phyloP scores from a whole-genome alignment of 805 yeast species.

The Saturnispora zaruensis region DNA sequence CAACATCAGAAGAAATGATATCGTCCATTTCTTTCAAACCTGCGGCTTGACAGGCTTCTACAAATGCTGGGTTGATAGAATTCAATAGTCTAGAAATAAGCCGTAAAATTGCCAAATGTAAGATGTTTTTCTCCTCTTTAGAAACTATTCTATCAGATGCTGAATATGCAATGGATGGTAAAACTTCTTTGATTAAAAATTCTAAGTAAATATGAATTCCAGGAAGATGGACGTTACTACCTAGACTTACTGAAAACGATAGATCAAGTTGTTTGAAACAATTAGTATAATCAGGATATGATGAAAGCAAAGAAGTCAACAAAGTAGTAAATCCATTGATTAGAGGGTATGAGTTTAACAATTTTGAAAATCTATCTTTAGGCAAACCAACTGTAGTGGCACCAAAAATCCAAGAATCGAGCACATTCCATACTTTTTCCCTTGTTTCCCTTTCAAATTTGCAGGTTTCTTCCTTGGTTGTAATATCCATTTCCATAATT shows the following conservation, averaged over 20 bases:
- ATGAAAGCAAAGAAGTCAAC: slow-evolving; percentile 32
- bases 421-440: slow-evolving; percentile 50
- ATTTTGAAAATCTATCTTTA: slow-evolving; percentile 28
- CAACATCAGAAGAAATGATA: slow-evolving; percentile 30
- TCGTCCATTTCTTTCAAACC: slow-evolving; percentile 36
- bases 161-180: slow-evolving; percentile 42
- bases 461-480: background rate
- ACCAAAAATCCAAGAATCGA: slow-evolving; percentile 62
- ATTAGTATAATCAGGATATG: slow-evolving; percentile 22
- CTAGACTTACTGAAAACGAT: slow-evolving; percentile 57
- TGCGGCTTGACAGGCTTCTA: slow-evolving; percentile 45
- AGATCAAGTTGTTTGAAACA: slow-evolving; percentile 34
- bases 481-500: slow-evolving; percentile 21
- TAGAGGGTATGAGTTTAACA: slow-evolving; percentile 5
- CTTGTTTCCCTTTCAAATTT: slow-evolving; percentile 21
- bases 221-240: slow-evolving; percentile 45
- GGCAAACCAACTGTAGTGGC: slow-evolving; percentile 18
- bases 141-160: slow-evolving; percentile 19
- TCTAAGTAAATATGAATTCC: slow-evolving; percentile 81
- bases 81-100: slow-evolving; percentile 40
- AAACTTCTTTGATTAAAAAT: slow-evolving; percentile 57
- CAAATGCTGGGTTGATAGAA: slow-evolving; percentile 44
- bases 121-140: slow-evolving; percentile 29
- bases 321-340: slow-evolving; percentile 50
- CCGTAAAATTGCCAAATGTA: slow-evolving; percentile 49